Base-by-base conservation (phyloP, 2,329 filamentous ascomycete species). In the Alternaria triticina region DNA sequence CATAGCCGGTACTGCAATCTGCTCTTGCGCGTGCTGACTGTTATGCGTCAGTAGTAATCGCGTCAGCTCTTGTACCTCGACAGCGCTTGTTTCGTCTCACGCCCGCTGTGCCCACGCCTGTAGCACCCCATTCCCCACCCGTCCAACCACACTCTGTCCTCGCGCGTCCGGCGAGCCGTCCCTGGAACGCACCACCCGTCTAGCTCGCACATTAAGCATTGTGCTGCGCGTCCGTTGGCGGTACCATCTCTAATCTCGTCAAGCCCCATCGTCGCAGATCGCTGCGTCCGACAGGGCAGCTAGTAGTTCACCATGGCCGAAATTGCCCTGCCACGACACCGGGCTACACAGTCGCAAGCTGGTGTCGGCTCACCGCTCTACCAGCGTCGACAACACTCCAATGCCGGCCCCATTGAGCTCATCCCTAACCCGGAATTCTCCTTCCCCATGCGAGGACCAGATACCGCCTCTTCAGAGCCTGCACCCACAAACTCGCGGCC, bases 371-470 rank as follows among this genome's bases (percentile, higher is more conserved):
- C 77, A 72, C 76, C 76, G 67, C 77, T 80, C 60, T 79, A 79
- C 69, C 73, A 79, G 67, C 77, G 77, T 23, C 74, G 77, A 50
- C 70, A 70, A 54, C 64, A 73, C 49, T 73, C 78, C 54, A 74
- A 74, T 65, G 69, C 69, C 52, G 77, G 73, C 27, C 72, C 75
- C 58, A 71, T 82, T 47, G 83, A 85, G 65, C 80, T 85, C 67
- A 70, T 83, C 25, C 80, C 81, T 22, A 85, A 84, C 63, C 82
- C 82, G 54, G 80, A 83, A 65, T 85, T 85, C 73, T 81, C 80
- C 17, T 85, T 85, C 60, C 83, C 83, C 43, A 78, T 79, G 70
- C 77, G 77, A 65, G 75, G 72, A 7, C 75, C 74, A 40, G 73
- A 76, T 47, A 61, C 71, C 8, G 56, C 73, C 28, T 61, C 74